Conservation (phyloP, 371 early-diverging fungal species). For the Mucor racemosus region DNA sequence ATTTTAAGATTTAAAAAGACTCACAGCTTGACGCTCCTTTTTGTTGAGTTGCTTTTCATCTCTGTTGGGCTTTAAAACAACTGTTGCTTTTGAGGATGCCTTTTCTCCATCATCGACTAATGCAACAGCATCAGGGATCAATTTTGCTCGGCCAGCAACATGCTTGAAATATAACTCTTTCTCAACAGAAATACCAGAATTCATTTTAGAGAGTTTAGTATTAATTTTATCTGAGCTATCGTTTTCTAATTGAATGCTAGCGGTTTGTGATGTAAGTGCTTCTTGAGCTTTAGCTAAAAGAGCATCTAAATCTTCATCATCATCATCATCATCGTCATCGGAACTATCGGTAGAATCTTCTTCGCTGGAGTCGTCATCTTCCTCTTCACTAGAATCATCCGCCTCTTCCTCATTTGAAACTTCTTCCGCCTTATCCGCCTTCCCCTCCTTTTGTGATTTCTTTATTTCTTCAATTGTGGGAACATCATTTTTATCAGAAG, state of each 20-base stretch:
- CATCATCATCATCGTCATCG: conserved; percentile 38
- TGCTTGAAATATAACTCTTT: conserved; percentile 39
- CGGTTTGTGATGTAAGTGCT: conserved; percentile 42
- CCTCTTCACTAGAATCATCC: conserved; percentile 9
- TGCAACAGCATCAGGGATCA: conserved; percentile 29
- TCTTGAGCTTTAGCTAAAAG: conserved; percentile 55
- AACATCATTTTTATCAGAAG: neutral
- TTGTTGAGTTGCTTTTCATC: conserved; percentile 25
- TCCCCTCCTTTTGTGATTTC: neutral
- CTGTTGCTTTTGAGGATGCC: conserved; percentile 24
- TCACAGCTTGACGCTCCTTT: conserved; percentile 48
- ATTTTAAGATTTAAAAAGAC: neutral
- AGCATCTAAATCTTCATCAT: conserved; percentile 48
- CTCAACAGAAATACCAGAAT: conserved; percentile 36
- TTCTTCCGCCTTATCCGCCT: too few species aligned
- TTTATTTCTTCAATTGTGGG: neutral
- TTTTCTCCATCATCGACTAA: conserved; percentile 20
- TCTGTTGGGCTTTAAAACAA: conserved; percentile 27
- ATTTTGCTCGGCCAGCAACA: conserved; percentile 21
- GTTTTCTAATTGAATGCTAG: conserved; percentile 23
- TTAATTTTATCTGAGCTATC: conserved; percentile 8
- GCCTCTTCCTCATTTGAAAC: neutral
- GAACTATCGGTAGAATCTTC: conserved; percentile 9
- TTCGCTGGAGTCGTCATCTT: conserved; percentile 12
- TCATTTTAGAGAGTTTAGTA: conserved; percentile 42